Conservation (phyloP, 2,329 filamentous ascomycete genomes). For the Spiromastix sp. region DNA sequence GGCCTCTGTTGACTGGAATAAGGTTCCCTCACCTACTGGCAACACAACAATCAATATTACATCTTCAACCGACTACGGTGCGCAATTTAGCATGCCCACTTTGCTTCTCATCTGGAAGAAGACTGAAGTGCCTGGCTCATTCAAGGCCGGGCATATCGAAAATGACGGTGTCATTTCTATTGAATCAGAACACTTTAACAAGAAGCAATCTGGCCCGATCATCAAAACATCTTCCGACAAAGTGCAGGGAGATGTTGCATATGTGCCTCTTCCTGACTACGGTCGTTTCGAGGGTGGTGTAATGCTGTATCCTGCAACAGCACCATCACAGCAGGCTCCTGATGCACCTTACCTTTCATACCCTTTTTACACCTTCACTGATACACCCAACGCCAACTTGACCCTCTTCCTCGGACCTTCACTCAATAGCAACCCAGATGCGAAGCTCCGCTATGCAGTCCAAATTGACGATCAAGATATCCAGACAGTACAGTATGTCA, state of each 20-base stretch:
- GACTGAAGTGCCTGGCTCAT: constrained; percentile 39
- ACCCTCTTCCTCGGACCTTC: constrained; percentile 34
- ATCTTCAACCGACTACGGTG: constrained; percentile 16
- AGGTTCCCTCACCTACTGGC: constrained; percentile 28
- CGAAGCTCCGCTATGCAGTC: constrained; percentile 41
- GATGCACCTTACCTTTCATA: constrained; percentile 49
- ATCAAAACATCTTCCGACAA: constrained; percentile 17
- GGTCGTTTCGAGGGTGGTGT: constrained; percentile 51
- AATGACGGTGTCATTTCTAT: constrained; percentile 38
- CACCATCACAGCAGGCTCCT: constrained; percentile 39
- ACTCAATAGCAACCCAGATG: constrained; percentile 42
- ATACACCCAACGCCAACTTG: constrained; percentile 28
- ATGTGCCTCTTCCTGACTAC: constrained; percentile 44
- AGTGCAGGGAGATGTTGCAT: constrained; percentile 27
- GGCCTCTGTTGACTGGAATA: constrained; percentile 47
- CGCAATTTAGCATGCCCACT: constrained; percentile 27
- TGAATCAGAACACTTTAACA: constrained; percentile 22
- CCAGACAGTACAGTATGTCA: constrained; percentile 33
- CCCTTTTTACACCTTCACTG: constrained; percentile 51
- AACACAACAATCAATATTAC: constrained; percentile 23
- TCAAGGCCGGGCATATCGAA: constrained; percentile 55
- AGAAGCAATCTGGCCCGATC: too few relatives aligned
- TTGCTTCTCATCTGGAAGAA: constrained; percentile 48
- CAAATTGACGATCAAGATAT: constrained; percentile 34
- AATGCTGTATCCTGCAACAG: constrained; percentile 44